Evolutionary conservation across 331 rosid species (phyloP).

Genomic region (Stylosanthes scabra): DNA sequence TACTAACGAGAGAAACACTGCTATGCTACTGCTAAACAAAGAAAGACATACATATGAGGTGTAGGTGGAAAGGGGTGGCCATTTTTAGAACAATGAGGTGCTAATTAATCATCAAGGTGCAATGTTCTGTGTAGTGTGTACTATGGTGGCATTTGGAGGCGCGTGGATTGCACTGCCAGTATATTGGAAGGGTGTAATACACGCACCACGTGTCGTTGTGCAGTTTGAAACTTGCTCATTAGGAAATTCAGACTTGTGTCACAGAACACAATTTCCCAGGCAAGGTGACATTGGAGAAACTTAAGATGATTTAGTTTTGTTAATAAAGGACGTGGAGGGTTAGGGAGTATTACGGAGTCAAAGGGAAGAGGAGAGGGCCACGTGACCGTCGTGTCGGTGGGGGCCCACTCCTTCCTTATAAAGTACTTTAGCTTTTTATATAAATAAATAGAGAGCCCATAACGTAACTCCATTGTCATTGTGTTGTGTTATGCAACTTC

Average conservation of each 20-base stretch:
- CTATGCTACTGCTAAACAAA: background rate
- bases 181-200: background rate
- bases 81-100: constrained; percentile 34
- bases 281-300: background rate
- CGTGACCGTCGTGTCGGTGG: constrained; percentile 76
- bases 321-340: background rate
- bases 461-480: too few species aligned
- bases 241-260: background rate
- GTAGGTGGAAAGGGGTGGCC: background rate
- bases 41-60: background rate
- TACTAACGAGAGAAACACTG: background rate
- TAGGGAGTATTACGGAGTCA: constrained; percentile 5
- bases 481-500: too few species aligned
- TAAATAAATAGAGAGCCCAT: too few species aligned
- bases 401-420: constrained; percentile 27
- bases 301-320: background rate
- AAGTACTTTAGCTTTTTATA: too few species aligned
- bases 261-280: constrained; percentile 43
- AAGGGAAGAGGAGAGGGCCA: constrained; percentile 56
- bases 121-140: background rate
- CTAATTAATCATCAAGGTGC: constrained; percentile 5
- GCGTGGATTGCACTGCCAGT: background rate
- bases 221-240: background rate
- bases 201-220: constrained; percentile 28
- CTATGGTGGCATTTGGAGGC: background rate